Evolutionary conservation across 306 rosid species (phyloP).

Genomic region (Cucumis hystrix): DNA sequence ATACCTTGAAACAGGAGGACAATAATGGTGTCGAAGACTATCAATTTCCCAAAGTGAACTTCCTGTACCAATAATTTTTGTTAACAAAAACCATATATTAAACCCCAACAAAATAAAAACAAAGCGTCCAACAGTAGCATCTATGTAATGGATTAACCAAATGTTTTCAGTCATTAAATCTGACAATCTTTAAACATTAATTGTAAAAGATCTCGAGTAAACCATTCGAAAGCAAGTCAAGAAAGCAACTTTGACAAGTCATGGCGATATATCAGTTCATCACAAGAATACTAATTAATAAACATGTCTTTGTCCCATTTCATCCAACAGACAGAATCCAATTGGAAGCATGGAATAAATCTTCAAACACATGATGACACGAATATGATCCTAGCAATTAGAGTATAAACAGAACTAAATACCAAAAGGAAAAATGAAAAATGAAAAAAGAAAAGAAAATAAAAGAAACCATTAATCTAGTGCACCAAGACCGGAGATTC

Average conservation of each 20-base stretch:
- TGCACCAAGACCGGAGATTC: not conserved
- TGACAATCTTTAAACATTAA: not conserved
- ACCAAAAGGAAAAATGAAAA: too few relatives aligned
- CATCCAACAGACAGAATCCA: not conserved
- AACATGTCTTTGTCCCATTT: not conserved
- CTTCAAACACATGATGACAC: not conserved
- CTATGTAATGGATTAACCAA: not conserved
- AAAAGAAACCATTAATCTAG: not conserved
- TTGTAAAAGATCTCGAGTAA: not conserved
- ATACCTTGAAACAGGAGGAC: constrained; percentile 86
- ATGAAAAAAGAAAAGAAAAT: too few relatives aligned
- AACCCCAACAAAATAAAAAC: not conserved
- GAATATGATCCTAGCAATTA: not conserved
- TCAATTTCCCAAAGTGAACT: constrained; percentile 98
- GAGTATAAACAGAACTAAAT: not conserved
- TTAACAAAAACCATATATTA: constrained; percentile 8
- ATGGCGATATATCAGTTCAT: not conserved
- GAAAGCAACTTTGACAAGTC: not conserved
- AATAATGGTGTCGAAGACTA: constrained; percentile 65
- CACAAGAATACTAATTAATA: not conserved
- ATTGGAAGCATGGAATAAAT: not conserved
- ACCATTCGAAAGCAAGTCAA: not conserved
- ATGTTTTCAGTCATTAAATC: not conserved
- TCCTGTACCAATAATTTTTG: constrained; percentile 38
- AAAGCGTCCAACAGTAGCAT: not conserved